These are phyloP conservation scores for Podaxis carcinomalis DNA, from an alignment of 768 basidiomycete species.

Conservation along the genomic window DNA sequence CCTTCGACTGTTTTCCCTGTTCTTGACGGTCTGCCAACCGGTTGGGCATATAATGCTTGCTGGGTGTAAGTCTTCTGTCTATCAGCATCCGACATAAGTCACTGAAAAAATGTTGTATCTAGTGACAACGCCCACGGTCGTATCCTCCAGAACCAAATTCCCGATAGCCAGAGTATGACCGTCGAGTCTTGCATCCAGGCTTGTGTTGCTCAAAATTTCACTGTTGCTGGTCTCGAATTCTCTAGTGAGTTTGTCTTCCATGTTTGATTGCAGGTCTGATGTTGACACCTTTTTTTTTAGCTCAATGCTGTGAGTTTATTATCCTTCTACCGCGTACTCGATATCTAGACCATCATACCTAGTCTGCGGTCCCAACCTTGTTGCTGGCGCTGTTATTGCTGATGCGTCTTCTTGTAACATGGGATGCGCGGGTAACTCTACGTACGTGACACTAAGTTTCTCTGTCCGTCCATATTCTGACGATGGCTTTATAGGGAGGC, in stretches of 20 bases:
- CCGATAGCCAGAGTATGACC: slow-evolving; percentile 37
- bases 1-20: slow-evolving; percentile 37
- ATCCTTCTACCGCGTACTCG: no score
- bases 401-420: slow-evolving; percentile 58
- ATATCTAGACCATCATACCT: neutral
- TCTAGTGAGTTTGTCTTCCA: slow-evolving; percentile 33
- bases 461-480: neutral
- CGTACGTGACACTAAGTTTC: slow-evolving; percentile 36
- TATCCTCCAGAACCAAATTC: slow-evolving; percentile 32
- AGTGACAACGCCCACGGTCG: slow-evolving; percentile 66
- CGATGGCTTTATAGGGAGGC: slow-evolving; percentile 39
- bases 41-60: slow-evolving; percentile 61
- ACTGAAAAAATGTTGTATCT: neutral
- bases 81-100: neutral
- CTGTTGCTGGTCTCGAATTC: slow-evolving; percentile 70
- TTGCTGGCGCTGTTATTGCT: slow-evolving; percentile 53
- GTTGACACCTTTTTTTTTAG: slow-evolving; percentile 11
- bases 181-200: slow-evolving; percentile 57
- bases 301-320: slow-evolving; percentile 41
- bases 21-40: slow-evolving; percentile 43
- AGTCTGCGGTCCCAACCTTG: slow-evolving; percentile 71
- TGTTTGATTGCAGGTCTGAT: neutral
- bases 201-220: slow-evolving; percentile 54
- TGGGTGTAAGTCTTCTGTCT: slow-evolving; percentile 45
- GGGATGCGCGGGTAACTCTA: slow-evolving; percentile 66